Evolutionary conservation across 768 basidiomycete species (phyloP).

Genomic region (Fibroporia radiculosa): DNA sequence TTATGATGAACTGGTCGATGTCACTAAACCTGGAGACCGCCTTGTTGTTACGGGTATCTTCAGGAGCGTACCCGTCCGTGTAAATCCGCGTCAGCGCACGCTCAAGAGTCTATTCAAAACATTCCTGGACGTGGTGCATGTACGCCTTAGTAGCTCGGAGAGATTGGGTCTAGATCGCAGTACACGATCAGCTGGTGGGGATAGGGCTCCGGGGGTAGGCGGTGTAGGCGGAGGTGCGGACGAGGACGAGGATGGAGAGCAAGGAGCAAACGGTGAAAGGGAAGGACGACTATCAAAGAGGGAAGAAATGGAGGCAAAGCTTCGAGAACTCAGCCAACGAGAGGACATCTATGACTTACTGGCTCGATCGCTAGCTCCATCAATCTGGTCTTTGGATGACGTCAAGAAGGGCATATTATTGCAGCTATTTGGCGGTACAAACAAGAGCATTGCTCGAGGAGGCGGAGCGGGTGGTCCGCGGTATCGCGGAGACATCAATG

Average conservation of each 20-base stretch:
- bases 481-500: conserved; percentile 97
- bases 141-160: conserved; percentile 61
- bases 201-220: conserved; percentile 61
- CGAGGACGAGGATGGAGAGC: conserved; percentile 56
- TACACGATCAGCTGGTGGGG: conserved; percentile 64
- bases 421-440: conserved; percentile 96
- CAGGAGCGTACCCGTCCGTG: conserved; percentile 89
- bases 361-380: conserved; percentile 81
- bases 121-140: conserved; percentile 91
- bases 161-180: conserved; percentile 71
- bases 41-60: conserved; percentile 90
- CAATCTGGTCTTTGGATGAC: conserved; percentile 98
- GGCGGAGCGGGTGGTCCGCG: conserved; percentile 94
- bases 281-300: conserved; percentile 35
- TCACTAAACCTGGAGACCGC: conserved; percentile 93
- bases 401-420: conserved; percentile 97
- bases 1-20: conserved; percentile 97
- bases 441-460: conserved; percentile 88
- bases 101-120: conserved; percentile 98
- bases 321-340: conserved; percentile 62
- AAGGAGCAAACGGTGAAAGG: conserved; percentile 35
- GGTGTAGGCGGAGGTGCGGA: conserved; percentile 52
- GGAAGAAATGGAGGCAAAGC: conserved; percentile 74
- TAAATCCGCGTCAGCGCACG: conserved; percentile 85
- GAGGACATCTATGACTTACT: conserved; percentile 85